A percentile compares a stretch with the other conserved stretches of the same genome.
Conservation (phyloP, 2,329 filamentous ascomycete genomes). For the Aspergillus floridensis region DNA sequence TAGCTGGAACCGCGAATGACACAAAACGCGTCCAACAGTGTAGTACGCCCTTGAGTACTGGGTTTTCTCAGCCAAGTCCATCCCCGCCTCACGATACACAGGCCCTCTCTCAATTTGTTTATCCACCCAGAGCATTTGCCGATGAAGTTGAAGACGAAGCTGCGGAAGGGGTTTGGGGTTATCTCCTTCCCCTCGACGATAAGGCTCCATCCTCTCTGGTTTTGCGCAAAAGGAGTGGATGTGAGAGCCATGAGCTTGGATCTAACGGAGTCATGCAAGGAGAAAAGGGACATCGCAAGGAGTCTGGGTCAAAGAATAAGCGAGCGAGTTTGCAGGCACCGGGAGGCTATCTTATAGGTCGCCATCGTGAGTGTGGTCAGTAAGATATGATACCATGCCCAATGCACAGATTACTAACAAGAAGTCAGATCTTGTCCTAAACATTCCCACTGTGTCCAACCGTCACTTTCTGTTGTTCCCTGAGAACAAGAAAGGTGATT, state of each 20-base stretch:
- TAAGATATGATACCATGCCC: slow-evolving; percentile 18
- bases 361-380: slow-evolving; percentile 91
- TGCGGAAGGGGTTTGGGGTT: slow-evolving; percentile 90
- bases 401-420: slow-evolving; percentile 15
- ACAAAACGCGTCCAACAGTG: slow-evolving; percentile 53
- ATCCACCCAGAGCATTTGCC: slow-evolving; percentile 67
- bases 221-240: slow-evolving; percentile 70
- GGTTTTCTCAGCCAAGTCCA: slow-evolving; percentile 45
- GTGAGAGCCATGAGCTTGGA: slow-evolving; percentile 53
- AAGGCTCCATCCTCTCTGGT: slow-evolving; percentile 69
- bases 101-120: slow-evolving; percentile 75
- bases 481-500: slow-evolving; percentile 57
- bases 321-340: slow-evolving; percentile 58
- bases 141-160: slow-evolving; percentile 84
- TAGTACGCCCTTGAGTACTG: slow-evolving; percentile 42
- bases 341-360: slow-evolving; percentile 84
- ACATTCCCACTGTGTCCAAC: slow-evolving; percentile 81
- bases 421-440: slow-evolving; percentile 65
- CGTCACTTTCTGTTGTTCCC: slow-evolving; percentile 57
- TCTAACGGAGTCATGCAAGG: slow-evolving; percentile 40
- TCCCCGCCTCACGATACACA: slow-evolving; percentile 75
- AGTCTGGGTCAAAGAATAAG: slow-evolving; percentile 55
- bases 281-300: slow-evolving; percentile 46
- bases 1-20: slow-evolving; percentile 66
- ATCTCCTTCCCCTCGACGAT: slow-evolving; percentile 77